These are phyloP conservation scores for Agrocybe pediades DNA, from an alignment of 768 basidiomycete genomes.

Conservation along the genomic window DNA sequence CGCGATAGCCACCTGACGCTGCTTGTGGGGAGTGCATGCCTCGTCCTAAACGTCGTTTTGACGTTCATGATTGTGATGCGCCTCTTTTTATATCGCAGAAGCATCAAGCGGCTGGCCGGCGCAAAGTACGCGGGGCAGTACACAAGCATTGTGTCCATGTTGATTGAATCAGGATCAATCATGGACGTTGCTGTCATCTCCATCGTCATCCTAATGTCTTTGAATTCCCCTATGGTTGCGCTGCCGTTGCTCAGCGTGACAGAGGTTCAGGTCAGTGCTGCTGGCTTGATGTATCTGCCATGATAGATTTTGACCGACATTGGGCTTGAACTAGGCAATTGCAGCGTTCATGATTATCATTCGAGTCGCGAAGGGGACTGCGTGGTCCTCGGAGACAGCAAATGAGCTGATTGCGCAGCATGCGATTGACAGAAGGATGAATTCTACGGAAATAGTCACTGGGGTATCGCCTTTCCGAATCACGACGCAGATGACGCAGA, in stretches of 20 bases:
- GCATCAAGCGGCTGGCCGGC: constrained; percentile 9
- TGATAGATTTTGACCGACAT: not conserved
- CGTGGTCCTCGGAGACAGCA: constrained; percentile 13
- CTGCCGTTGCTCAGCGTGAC: constrained; percentile 9
- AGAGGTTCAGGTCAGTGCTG: constrained; percentile 15
- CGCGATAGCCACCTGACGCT: not conserved
- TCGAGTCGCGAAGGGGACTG: constrained; percentile 13
- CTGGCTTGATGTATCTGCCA: not conserved
- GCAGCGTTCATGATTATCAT: constrained; percentile 17
- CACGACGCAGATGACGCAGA: constrained; percentile 8
- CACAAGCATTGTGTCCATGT: constrained; percentile 16
- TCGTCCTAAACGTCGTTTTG: constrained; percentile 14
- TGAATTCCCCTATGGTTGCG: constrained; percentile 10
- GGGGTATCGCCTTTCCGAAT: not conserved
- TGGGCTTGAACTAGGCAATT: constrained; percentile 2
- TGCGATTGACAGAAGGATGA: not conserved
- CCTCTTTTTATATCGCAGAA: constrained; percentile 13
- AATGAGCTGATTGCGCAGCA: constrained; percentile 11
- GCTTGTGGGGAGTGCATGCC: constrained; percentile 6
- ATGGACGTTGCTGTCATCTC: constrained; percentile 9
- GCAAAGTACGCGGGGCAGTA: constrained; percentile 11
- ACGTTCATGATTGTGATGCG: constrained; percentile 20
- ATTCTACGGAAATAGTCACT: not conserved
- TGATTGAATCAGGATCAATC: constrained; percentile 19
- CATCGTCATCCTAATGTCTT: constrained; percentile 12